Evolutionary conservation across 441 rosid species (phyloP).

Genomic region (Populus tomentosa): DNA sequence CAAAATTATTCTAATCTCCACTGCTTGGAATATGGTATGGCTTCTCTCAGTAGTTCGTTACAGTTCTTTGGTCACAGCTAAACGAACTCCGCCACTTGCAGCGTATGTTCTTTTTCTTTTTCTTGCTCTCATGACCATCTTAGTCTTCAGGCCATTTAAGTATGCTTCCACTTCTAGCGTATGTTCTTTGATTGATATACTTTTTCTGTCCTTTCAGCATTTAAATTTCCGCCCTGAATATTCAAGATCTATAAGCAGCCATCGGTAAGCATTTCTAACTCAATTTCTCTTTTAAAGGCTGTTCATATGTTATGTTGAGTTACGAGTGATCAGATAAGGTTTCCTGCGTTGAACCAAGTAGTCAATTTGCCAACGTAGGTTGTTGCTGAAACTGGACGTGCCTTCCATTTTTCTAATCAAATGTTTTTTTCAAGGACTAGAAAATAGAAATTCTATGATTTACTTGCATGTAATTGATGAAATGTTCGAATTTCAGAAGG

Average conservation of each 20-base stretch:
- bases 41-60: too few species aligned
- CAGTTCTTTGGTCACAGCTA: neutral
- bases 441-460: neutral
- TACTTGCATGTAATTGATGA: neutral
- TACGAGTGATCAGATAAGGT: neutral
- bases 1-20: neutral
- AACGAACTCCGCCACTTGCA: neutral
- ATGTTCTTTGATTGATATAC: neutral
- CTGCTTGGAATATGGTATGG: too few species aligned
- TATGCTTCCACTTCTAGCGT: neutral
- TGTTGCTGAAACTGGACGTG: too few species aligned
- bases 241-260: neutral
- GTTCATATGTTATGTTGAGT: too few species aligned
- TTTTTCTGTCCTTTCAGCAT: neutral
- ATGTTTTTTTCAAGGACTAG: neutral
- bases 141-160: neutral
- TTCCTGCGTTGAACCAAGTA: neutral
- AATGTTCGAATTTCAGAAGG: neutral
- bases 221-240: neutral
- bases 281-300: neutral
- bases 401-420: neutral
- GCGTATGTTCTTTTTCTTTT: neutral
- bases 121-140: neutral
- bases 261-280: neutral
- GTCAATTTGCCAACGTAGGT: neutral